A percentile compares a stretch with the other conserved stretches of the same genome.
phyloP scores from a whole-genome alignment of 169 alveolate species.

The Cryptosporidium tyzzeri region DNA sequence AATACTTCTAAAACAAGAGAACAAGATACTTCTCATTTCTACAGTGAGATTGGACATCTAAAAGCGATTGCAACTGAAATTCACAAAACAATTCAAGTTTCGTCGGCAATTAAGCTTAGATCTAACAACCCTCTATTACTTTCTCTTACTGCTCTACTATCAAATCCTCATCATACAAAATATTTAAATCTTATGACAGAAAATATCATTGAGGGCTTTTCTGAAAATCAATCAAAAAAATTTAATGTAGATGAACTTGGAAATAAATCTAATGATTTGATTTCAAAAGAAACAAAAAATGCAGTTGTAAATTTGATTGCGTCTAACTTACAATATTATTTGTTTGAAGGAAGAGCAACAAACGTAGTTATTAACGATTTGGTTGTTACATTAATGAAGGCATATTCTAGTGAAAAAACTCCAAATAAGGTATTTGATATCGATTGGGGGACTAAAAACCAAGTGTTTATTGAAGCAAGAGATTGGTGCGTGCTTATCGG shows the following conservation, averaged over 20 bases:
- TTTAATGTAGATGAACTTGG: neutral
- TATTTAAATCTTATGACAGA: constrained; percentile 47
- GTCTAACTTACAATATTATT: constrained; percentile 55
- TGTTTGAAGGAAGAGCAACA: constrained; percentile 56
- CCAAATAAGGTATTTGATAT: constrained; percentile 3
- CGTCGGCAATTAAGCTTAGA: constrained; percentile 23
- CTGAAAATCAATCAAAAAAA: constrained; percentile 6
- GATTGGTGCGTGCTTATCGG: constrained; percentile 68
- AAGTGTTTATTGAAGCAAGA: constrained; percentile 75
- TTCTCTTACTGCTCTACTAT: constrained; percentile 67
- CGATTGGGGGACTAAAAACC: constrained; percentile 24
- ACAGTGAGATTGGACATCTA: neutral
- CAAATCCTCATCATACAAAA: constrained; percentile 70
- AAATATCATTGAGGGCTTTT: neutral
- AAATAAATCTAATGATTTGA: constrained; percentile 1
- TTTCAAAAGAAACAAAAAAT: constrained; percentile 15
- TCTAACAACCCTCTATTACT: constrained; percentile 48
- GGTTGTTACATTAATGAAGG: constrained; percentile 66
- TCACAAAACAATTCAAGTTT: constrained; percentile 46
- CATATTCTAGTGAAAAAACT: constrained; percentile 11
- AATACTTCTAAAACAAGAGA: neutral
- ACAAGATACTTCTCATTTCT: neutral
- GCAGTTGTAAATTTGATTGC: constrained; percentile 33
- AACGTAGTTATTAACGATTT: constrained; percentile 34
- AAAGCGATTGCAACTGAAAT: constrained; percentile 5